Base-by-base conservation (phyloP, 805 yeast genomes). In the Candida cerambycidarum region DNA sequence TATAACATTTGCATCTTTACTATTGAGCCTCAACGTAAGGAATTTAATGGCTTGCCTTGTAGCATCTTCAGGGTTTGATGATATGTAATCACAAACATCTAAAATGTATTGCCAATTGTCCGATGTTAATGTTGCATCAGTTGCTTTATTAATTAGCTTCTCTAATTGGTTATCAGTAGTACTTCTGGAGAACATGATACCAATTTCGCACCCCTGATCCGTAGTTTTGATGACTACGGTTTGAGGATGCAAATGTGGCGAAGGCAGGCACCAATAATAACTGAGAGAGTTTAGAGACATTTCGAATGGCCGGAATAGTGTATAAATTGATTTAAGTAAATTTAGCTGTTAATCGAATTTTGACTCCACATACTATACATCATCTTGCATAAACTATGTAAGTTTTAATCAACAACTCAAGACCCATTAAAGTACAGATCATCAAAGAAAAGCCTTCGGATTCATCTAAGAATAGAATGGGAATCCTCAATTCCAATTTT, bases 21-120 rank as follows among this genome's bases (percentile, higher is more conserved):
- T 43, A 5, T 50, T 44, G 32, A 70, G 50, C 25, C 69, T 51
- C 12, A 44, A 25, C 7, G 57, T 48, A 27, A 69, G 46, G 8
- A 44, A 25, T 19, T 46, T 48, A 11, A 69, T 56, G 1, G 73
- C 70, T 23, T 52, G 52, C 42, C 58, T 63, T 14, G 73, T 67
- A 14, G 62, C 52, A 9, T 44, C 52, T 46, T 70, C 76, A 1
- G 76, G 76, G 36, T 65, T 59, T 1, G 51, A 32, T 8, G 67
- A 59, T 8, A 70, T 63, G 14, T 54, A 47, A 43, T 70, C 76
- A 40, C 75, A 68, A 5, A 65, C 73, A 43, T 69, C 75, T 18
- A 70, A 55, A 14, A 68, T 68, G 40, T 59, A 65, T 51, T 69
- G 71, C 76, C 76, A 70, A 45, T 70, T 69, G 40, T 70, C 75